Evolutionary conservation across 495 filamentous ascomycete species (phyloP), one percentile per base, ranked within the genome.

Genomic region (Aspergillus sclerotioniger): DNA sequence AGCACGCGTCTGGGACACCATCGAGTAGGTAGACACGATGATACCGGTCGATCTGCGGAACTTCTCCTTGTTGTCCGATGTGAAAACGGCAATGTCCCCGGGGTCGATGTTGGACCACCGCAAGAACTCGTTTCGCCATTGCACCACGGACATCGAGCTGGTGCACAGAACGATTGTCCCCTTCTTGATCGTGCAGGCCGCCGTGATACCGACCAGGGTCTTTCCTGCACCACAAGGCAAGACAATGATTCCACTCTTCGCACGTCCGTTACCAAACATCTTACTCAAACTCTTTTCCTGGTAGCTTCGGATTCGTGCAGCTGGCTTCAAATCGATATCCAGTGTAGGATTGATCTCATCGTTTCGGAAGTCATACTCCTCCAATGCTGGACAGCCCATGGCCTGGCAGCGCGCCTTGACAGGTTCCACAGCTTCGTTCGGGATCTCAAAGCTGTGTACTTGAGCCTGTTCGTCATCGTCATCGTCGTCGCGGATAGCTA

Each of bases 91-190:
- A 66, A 99, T 89, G 65, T 96, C 90, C 56, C 91, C 85, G 0
- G 94, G 91, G 62, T 90, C 90, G 65, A 99, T 96, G 64, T 97
- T 98, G 49, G 92, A 96, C 94, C 94, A 98, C 66, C 96, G 94
- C 60, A 97, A 75, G 70, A 97, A 98, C 64, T 98, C 92, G 39
- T 91, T 88, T 43, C 91, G 82, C 94, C 95, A 99, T 69, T 99
- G 95, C 3, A 96, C 89, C 8, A 96, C 94, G 4, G 91, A 96
- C 92, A 98, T 99, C 50, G 91, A 92, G 66, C 90, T 94, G 8
- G 95, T 98, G 70, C 92, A 97, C 28, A 99, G 86, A 15, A 98
- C 89, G 55, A 99, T 91, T 33, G 90, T 87, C 35, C 90, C 90
- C 72, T 99, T 99, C 71, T 92, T 96, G 73, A 98, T 92, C 0